A percentile compares a stretch with the other conserved stretches of the same genome.
These are phyloP conservation scores for Tricholoma matsutake DNA, from an alignment of 768 basidiomycete genomes.

Conservation along the genomic window DNA sequence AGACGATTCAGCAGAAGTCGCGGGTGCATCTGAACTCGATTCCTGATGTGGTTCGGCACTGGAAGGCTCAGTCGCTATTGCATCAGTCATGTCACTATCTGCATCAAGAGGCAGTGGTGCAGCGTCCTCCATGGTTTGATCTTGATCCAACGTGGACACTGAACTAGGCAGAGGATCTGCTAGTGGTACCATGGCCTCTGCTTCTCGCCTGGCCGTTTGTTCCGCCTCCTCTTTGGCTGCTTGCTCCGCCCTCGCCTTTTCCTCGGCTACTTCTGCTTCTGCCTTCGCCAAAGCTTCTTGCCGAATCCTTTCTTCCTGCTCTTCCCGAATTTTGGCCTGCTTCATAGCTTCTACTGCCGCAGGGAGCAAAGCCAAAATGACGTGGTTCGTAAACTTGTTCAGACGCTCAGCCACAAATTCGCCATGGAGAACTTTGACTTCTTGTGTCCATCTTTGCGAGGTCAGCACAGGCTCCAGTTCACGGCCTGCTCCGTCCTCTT, in stretches of 20 bases:
- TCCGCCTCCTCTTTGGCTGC: slow-evolving; percentile 30
- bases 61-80: slow-evolving; percentile 16
- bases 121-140: slow-evolving; percentile 35
- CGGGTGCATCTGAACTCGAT: slow-evolving; percentile 18
- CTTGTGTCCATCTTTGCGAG: slow-evolving; percentile 85
- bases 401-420: slow-evolving; percentile 68
- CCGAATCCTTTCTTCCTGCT: slow-evolving; percentile 45
- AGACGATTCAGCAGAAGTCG: slow-evolving; percentile 18
- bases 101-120: slow-evolving; percentile 17
- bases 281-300: slow-evolving; percentile 37
- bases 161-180: slow-evolving; percentile 2
- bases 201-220: slow-evolving; percentile 19
- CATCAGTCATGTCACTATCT: slow-evolving; percentile 56
- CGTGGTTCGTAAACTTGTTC: slow-evolving; percentile 65
- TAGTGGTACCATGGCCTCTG: slow-evolving; percentile 8
- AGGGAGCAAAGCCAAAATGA: slow-evolving; percentile 73
- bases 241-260: slow-evolving; percentile 28
- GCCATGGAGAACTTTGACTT: slow-evolving; percentile 77
- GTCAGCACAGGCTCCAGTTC: slow-evolving; percentile 81
- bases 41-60: slow-evolving; percentile 1
- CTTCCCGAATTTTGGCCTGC: slow-evolving; percentile 54
- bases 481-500: slow-evolving; percentile 45
- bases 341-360: slow-evolving; percentile 68
- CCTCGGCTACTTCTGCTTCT: slow-evolving; percentile 37
- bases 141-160: slow-evolving; percentile 16